A percentile compares a stretch with the other conserved stretches of the same genome.
phyloP scores from a whole-genome alignment of 2,329 filamentous ascomycete genomes.

The Pyricularia grisea region DNA sequence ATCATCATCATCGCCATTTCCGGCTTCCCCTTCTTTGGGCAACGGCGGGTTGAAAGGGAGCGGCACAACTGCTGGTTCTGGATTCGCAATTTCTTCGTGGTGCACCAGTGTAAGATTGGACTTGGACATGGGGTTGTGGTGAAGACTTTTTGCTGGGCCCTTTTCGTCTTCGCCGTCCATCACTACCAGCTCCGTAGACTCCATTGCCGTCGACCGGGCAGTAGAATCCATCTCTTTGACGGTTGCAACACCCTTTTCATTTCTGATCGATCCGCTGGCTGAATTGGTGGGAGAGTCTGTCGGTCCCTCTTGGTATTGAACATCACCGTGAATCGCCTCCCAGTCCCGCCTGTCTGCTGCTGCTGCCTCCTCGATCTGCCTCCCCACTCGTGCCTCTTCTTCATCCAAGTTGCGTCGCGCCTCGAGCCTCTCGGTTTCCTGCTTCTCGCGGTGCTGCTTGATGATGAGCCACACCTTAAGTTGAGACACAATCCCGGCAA shows the following conservation, averaged over 20 bases:
- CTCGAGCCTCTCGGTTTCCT: conserved; percentile 37
- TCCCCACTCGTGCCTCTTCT: conserved; percentile 63
- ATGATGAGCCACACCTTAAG: conserved; percentile 79
- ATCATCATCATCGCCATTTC: conserved; percentile 35
- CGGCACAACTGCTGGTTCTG: conserved; percentile 44
- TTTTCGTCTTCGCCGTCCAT: not conserved
- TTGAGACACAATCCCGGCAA: conserved; percentile 75
- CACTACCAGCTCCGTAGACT: not conserved
- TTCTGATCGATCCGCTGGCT: not conserved
- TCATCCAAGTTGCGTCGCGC: conserved; percentile 44
- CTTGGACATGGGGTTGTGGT: not conserved
- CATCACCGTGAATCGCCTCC: conserved; percentile 65
- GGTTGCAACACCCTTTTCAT: not conserved
- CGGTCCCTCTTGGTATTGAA: not conserved
- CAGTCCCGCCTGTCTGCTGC: conserved; percentile 56
- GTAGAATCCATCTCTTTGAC: not conserved
- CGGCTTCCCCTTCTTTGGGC: conserved; percentile 7
- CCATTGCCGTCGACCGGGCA: not conserved
- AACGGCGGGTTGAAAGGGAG: conserved; percentile 55
- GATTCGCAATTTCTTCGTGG: not conserved
- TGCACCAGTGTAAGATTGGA: not conserved
- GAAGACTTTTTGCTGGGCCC: not conserved
- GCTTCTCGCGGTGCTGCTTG: conserved; percentile 48
- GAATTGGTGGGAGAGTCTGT: not conserved
- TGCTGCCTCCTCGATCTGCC: conserved; percentile 53